Evolutionary conservation across 805 yeast species (phyloP).

Genomic region (Ogataea thermomethanolica): DNA sequence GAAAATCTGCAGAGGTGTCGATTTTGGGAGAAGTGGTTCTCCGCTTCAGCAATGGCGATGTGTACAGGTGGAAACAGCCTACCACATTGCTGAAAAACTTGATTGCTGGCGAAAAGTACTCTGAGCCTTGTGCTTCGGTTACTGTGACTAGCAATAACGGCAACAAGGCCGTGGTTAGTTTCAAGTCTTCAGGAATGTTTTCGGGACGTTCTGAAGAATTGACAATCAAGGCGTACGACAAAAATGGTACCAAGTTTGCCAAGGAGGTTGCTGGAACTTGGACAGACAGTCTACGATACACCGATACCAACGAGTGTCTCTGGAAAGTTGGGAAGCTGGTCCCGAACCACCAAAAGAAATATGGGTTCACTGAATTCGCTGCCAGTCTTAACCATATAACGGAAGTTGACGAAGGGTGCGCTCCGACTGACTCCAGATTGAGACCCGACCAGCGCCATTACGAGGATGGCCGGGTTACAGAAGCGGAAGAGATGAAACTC

Average conservation of each 20-base stretch:
- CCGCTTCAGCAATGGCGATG: constrained; percentile 58
- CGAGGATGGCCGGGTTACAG: constrained; percentile 63
- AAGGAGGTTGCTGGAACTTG: constrained; percentile 65
- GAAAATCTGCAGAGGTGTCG: constrained; percentile 81
- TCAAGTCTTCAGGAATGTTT: constrained; percentile 78
- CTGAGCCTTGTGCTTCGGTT: constrained; percentile 76
- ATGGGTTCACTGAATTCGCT: constrained; percentile 83
- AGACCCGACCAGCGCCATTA: constrained; percentile 82
- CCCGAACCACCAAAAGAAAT: constrained; percentile 55
- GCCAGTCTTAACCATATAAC: constrained; percentile 81
- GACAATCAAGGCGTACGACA: constrained; percentile 41
- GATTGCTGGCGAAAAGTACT: constrained; percentile 91
- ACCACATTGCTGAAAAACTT: constrained; percentile 78
- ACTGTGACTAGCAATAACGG: constrained; percentile 70
- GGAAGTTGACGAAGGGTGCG: constrained; percentile 59
- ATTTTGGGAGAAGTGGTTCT: constrained; percentile 69
- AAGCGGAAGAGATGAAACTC: constrained; percentile 69
- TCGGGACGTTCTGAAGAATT: constrained; percentile 77
- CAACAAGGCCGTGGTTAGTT: constrained; percentile 63
- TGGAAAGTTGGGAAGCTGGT: constrained; percentile 76
- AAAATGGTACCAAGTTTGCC: constrained; percentile 34
- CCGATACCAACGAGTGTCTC: constrained; percentile 39
- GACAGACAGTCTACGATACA: constrained; percentile 63
- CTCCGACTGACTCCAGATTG: constrained; percentile 86
- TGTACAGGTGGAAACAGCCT: constrained; percentile 81